Evolutionary conservation across 2,329 filamentous ascomycete genomes (phyloP).

Genomic region (Akanthomyces dipterigenus): DNA sequence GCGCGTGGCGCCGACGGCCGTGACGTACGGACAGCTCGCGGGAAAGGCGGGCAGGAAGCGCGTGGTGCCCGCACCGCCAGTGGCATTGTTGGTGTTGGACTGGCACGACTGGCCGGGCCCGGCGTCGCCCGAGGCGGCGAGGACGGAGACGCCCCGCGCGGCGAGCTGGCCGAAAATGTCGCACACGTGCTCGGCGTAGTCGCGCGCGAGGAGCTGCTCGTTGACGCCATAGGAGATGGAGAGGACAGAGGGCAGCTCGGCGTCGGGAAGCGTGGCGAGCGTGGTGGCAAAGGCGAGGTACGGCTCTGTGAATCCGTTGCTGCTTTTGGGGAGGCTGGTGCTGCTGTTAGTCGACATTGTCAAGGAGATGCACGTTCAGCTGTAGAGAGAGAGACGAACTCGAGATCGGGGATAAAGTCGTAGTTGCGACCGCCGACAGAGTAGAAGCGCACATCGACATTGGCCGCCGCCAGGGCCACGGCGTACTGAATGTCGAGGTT

Average conservation of each 20-base stretch:
- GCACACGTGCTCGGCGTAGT: constrained; percentile 46
- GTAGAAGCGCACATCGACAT: constrained; percentile 28
- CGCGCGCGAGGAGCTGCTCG: constrained; percentile 54
- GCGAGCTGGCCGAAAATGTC: constrained; percentile 59
- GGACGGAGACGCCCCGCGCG: constrained; percentile 58
- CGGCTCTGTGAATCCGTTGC: constrained; percentile 50
- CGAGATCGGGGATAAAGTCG: constrained; percentile 27
- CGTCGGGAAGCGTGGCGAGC: constrained; percentile 46
- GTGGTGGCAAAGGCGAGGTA: constrained; percentile 59
- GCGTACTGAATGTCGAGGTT: constrained; percentile 33
- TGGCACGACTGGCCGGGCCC: constrained; percentile 31
- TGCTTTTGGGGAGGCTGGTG: constrained; percentile 11
- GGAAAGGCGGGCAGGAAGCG: constrained; percentile 30
- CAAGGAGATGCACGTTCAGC: background rate
- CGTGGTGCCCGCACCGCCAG: constrained; percentile 10
- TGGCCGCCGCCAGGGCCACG: constrained; percentile 25
- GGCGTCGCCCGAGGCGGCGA: constrained; percentile 56
- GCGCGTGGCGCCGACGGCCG: constrained; percentile 51
- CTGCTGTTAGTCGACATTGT: background rate
- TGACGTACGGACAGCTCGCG: constrained; percentile 52
- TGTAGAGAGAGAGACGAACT: constrained; percentile 22
- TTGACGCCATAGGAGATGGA: constrained; percentile 66
- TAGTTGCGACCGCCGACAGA: constrained; percentile 26
- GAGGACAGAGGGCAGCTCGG: constrained; percentile 54
- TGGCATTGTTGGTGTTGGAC: constrained; percentile 26